Base-by-base conservation (phyloP, 768 basidiomycete species). In the Termitomyces sp. region DNA sequence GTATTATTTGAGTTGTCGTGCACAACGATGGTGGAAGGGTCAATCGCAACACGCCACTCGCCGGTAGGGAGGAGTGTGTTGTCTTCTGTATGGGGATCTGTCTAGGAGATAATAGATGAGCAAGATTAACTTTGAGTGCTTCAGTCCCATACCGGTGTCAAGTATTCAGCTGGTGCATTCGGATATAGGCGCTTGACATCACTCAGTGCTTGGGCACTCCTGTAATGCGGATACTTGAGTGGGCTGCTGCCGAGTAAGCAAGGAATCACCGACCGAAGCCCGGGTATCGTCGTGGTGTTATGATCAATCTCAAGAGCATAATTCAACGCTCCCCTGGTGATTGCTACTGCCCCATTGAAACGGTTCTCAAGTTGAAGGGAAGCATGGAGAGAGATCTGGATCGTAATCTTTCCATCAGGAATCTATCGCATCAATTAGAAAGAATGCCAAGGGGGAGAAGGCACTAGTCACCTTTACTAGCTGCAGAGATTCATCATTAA, bases 11-110 rank as follows among this genome's bases (percentile, higher is more conserved):
- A 70, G 24, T 62, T 64, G 48, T 76, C 76, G 8, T 67, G 64
- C 20, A 76, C 65, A 4, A 59, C 53, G 46, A 77, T 69, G 1
- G 71, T 72, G 20, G 67, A 61, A 9, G 74, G 74, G 54, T 77
- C 74, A 52, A 77, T 75, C 14, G 74, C 76, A 26, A 76, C 58
- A 24, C 67, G 70, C 74, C 76, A 76, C 48, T 72, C 67, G 22
- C 57, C 65, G 2, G 72, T 75, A 9, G 76, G 75, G 7, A 76
- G 65, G 12, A 77, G 68, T 1, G 69, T 73, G 57, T 72, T 68
- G 58, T 75, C 74, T 20, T 69, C 63, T 1, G 75, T 76, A 59
- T 76, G 69, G 26, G 72, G 71, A 47, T 76, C 75, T 48, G 68
- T 74, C 75, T 77, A 46, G 27, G 37, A 44, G 34, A 41, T 34